A percentile compares a stretch with the other conserved stretches of the same genome.
Evolutionary conservation across 1,284 basidiomycete species (phyloP).

Genomic region (Ceratobasidium sp.): DNA sequence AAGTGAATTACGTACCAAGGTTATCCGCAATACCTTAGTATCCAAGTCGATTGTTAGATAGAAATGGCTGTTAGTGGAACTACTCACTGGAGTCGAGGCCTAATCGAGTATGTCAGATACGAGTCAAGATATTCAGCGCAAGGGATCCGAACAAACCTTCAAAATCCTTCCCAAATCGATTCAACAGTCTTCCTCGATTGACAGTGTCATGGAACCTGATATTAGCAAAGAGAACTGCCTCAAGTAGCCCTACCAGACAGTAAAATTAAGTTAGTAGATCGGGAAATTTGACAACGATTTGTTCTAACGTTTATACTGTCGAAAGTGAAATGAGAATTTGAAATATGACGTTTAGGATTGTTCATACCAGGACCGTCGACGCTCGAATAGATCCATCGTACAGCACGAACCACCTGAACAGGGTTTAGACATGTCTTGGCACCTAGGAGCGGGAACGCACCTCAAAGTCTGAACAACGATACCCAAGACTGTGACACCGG

Average conservation of each 20-base stretch:
- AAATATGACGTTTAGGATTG: constrained; percentile 24
- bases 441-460: constrained; percentile 73
- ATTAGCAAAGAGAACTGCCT: constrained; percentile 88
- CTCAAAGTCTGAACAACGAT: constrained; percentile 74
- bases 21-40: constrained; percentile 75
- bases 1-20: constrained; percentile 61
- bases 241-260: constrained; percentile 70
- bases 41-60: constrained; percentile 51
- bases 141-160: constrained; percentile 73
- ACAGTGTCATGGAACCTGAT: constrained; percentile 96
- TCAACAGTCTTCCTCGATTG: constrained; percentile 85
- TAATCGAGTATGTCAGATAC: constrained; percentile 53
- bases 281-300: not conserved
- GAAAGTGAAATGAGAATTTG: constrained; percentile 26
- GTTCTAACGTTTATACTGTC: constrained; percentile 36
- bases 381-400: constrained; percentile 78
- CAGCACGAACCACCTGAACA: constrained; percentile 51
- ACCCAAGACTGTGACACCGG: constrained; percentile 60
- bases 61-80: not conserved
- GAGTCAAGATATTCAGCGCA: not conserved
- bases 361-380: constrained; percentile 65
- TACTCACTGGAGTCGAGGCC: constrained; percentile 76
- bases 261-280: not conserved
- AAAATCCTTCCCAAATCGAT: constrained; percentile 94
- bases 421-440: not conserved